A percentile compares a stretch with the other conserved stretches of the same genome.
phyloP scores from a whole-genome alignment of 805 yeast species.

The Saccharomycopsis selenospora region DNA sequence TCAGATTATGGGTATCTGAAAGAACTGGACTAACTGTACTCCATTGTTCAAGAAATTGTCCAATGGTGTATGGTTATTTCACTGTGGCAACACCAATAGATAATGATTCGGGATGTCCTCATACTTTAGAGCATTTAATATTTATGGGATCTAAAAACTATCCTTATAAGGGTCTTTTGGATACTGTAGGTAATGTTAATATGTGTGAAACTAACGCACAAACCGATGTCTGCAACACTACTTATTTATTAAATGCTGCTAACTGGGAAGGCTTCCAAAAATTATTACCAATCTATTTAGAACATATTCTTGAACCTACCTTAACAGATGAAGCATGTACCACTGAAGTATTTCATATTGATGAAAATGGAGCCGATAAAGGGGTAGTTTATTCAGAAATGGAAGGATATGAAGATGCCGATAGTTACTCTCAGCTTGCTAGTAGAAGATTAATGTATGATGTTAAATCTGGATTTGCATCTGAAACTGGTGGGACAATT shows the following conservation, averaged over 20 bases:
- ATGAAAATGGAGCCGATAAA: slow-evolving; percentile 82
- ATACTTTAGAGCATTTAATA: slow-evolving; percentile 87
- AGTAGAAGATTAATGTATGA: slow-evolving; percentile 40
- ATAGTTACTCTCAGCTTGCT: slow-evolving; percentile 43
- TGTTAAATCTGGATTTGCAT: slow-evolving; percentile 68
- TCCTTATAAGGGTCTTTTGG: slow-evolving; percentile 89
- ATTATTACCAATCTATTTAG: slow-evolving; percentile 81
- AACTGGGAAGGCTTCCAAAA: slow-evolving; percentile 93
- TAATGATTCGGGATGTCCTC: slow-evolving; percentile 89
- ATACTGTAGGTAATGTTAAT: slow-evolving; percentile 75
- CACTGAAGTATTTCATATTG: slow-evolving; percentile 93
- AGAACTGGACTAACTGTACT: slow-evolving; percentile 81
- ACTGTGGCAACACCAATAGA: slow-evolving; percentile 91
- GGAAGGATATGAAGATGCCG: slow-evolving; percentile 81
- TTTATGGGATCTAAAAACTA: slow-evolving; percentile 89
- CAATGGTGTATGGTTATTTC: slow-evolving; percentile 87
- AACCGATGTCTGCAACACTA: slow-evolving; percentile 95
- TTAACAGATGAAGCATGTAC: slow-evolving; percentile 83
- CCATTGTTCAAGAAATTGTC: slow-evolving; percentile 71
- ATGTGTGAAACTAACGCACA: slow-evolving; percentile 91
- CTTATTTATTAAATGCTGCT: slow-evolving; percentile 83
- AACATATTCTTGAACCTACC: slow-evolving; percentile 79
- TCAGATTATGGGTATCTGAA: slow-evolving; percentile 69
- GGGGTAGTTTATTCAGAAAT: slow-evolving; percentile 97
- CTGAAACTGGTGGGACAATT: slow-evolving; percentile 91